These are phyloP conservation scores for Leccinum fuscescens DNA, from an alignment of 1,284 basidiomycete species.

Conservation along the genomic window DNA sequence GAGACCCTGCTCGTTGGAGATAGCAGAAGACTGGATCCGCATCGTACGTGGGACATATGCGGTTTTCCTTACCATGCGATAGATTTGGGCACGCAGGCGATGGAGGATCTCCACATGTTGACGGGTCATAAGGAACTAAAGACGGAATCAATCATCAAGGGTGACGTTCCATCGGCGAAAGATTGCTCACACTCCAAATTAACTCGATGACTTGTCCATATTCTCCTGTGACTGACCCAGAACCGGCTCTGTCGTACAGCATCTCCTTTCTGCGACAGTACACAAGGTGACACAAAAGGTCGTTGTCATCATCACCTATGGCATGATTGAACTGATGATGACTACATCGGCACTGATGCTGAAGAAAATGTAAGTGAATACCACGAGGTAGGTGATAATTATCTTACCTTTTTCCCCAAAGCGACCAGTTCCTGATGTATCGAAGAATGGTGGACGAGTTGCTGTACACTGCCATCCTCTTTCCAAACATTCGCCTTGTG, in stretches of 20 bases:
- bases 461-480: slow-evolving; percentile 15
- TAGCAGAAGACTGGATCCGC: slow-evolving; percentile 9
- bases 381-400: neutral
- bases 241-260: slow-evolving; percentile 15
- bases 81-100: slow-evolving; percentile 24
- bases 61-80: slow-evolving; percentile 32
- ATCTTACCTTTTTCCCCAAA: slow-evolving; percentile 14
- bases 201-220: slow-evolving; percentile 23
- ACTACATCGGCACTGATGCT: slow-evolving; percentile 10
- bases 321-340: slow-evolving; percentile 2
- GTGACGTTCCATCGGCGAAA: neutral
- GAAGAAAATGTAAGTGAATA: slow-evolving; percentile 2
- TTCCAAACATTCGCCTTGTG: slow-evolving; percentile 13
- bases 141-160: neutral
- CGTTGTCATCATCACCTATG: slow-evolving; percentile 16
- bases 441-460: slow-evolving; percentile 15
- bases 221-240: slow-evolving; percentile 1
- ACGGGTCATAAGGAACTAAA: slow-evolving; percentile 17
- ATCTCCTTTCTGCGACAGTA: slow-evolving; percentile 18
- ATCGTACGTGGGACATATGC: slow-evolving; percentile 22
- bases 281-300: slow-evolving; percentile 24
- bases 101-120: slow-evolving; percentile 3
- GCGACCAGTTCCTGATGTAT: slow-evolving; percentile 14
- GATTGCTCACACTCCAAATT: slow-evolving; percentile 23
- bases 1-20: neutral